Conservation (phyloP, 2,329 filamentous ascomycete species). For the Corynespora cassiicola region DNA sequence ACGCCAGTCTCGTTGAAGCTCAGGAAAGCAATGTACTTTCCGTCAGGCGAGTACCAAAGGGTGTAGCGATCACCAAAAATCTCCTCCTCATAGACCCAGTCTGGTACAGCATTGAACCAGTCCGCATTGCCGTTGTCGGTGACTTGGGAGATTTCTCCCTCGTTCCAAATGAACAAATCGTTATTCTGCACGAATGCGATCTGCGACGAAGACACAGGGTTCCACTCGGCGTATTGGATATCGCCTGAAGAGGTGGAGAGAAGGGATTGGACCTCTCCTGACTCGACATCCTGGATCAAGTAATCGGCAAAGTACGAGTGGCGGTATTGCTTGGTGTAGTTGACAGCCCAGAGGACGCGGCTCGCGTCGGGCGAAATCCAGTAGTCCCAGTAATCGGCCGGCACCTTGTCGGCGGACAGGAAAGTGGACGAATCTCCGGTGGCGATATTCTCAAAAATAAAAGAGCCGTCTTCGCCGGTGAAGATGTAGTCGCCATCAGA, state of each 20-base stretch:
- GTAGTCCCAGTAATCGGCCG: conserved; percentile 62
- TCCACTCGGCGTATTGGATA: conserved; percentile 71
- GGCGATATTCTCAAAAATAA: conserved; percentile 68
- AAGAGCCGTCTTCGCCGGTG: conserved; percentile 55
- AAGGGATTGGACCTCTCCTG: conserved; percentile 61
- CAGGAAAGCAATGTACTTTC: conserved; percentile 61
- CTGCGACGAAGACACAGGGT: conserved; percentile 60
- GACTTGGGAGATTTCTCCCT: conserved; percentile 62
- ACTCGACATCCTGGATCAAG: conserved; percentile 67
- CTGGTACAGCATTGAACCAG: conserved; percentile 69
- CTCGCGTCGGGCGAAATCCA: conserved; percentile 67
- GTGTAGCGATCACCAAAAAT: conserved; percentile 60
- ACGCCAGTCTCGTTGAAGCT: conserved; percentile 72
- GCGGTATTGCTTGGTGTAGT: conserved; percentile 72
- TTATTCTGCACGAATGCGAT: conserved; percentile 73
- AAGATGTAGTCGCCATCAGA: conserved; percentile 69
- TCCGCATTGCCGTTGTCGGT: conserved; percentile 67
- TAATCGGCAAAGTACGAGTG: conserved; percentile 74
- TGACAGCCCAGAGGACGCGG: conserved; percentile 67
- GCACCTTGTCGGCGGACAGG: conserved; percentile 64
- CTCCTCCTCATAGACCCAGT: conserved; percentile 70
- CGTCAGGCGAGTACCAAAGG: conserved; percentile 66
- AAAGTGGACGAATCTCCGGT: conserved; percentile 64
- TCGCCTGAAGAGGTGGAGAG: conserved; percentile 67
- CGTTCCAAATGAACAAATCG: conserved; percentile 66